phyloP scores from a whole-genome alignment of 495 filamentous ascomycete species.

The Talaromyces ruber region DNA sequence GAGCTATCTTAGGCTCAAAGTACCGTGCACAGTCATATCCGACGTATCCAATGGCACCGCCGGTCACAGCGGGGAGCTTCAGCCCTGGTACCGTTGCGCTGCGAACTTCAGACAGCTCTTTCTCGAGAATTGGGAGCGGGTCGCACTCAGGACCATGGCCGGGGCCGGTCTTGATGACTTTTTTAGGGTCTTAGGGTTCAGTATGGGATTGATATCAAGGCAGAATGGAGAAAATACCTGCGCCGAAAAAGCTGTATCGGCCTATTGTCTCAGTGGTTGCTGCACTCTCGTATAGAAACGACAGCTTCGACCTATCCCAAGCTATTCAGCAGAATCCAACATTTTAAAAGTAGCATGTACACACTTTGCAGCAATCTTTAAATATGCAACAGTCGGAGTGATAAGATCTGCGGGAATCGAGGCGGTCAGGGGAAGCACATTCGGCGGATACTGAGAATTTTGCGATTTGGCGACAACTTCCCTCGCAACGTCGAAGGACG shows the following conservation, averaged over 20 bases:
- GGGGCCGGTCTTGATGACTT: conserved; percentile 78
- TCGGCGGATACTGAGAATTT: conserved; percentile 53
- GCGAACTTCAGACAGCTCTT: conserved; percentile 65
- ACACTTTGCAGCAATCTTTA: conserved; percentile 74
- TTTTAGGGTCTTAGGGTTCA: conserved; percentile 56
- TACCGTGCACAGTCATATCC: conserved; percentile 96
- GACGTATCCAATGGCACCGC: conserved; percentile 92
- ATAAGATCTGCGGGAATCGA: conserved; percentile 85
- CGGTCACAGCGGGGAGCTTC: conserved; percentile 72
- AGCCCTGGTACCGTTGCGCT: conserved; percentile 75
- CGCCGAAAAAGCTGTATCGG: conserved; percentile 89
- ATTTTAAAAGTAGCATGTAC: conserved; percentile 18
- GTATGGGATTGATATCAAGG: conserved; percentile 6
- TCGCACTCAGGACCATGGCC: conserved; percentile 78
- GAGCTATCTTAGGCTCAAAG: conserved; percentile 88
- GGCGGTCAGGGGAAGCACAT: conserved; percentile 76
- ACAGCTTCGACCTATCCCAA: conserved; percentile 31
- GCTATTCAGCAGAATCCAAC: neutral
- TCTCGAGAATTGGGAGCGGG: conserved; percentile 72
- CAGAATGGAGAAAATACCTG: conserved; percentile 38
- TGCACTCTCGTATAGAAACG: conserved; percentile 89
- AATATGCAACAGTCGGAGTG: conserved; percentile 83
- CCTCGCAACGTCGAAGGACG: conserved; percentile 33
- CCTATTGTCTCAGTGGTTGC: conserved; percentile 85
- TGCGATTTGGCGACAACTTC: conserved; percentile 44